Percentiles rank a stretch among this genome's conserved stretches.
Conservation (phyloP, 2,329 filamentous ascomycete genomes). For the Xylaria hypoxylon region DNA sequence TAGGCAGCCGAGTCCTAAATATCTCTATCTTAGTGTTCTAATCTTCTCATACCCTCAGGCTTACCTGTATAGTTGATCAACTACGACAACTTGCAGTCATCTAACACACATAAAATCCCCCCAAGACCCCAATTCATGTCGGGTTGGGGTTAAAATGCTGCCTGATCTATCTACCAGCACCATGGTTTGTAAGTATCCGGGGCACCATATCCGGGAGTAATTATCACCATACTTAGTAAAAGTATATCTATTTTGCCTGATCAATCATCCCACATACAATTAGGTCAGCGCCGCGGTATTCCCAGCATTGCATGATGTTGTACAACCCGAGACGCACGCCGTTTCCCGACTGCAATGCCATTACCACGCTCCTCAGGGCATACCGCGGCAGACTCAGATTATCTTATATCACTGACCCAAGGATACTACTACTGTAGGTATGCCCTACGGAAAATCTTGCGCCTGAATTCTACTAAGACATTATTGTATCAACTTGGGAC, state of each 20-base stretch:
- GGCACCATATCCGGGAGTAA: constrained; percentile 12
- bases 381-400: constrained; percentile 24
- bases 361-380: constrained; percentile 3
- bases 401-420: constrained; percentile 14
- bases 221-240: neutral
- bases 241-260: neutral
- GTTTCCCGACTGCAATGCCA: neutral
- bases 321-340: constrained; percentile 17
- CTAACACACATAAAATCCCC: neutral
- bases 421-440: constrained; percentile 6
- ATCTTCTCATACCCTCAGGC: neutral
- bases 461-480: neutral
- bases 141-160: neutral
- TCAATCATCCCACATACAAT: neutral
- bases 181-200: constrained; percentile 25
- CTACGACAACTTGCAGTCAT: neutral
- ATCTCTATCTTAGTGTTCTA: neutral
- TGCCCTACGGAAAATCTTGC: constrained; percentile 17
- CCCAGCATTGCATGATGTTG: constrained; percentile 28
- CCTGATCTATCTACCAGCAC: constrained; percentile 21
- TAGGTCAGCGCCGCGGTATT: neutral
- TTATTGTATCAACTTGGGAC: neutral
- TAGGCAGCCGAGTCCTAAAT: neutral
- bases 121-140: neutral
- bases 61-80: neutral